Evolutionary conservation across 345 rosid species (phyloP).

Genomic region (Heritiera fomes): DNA sequence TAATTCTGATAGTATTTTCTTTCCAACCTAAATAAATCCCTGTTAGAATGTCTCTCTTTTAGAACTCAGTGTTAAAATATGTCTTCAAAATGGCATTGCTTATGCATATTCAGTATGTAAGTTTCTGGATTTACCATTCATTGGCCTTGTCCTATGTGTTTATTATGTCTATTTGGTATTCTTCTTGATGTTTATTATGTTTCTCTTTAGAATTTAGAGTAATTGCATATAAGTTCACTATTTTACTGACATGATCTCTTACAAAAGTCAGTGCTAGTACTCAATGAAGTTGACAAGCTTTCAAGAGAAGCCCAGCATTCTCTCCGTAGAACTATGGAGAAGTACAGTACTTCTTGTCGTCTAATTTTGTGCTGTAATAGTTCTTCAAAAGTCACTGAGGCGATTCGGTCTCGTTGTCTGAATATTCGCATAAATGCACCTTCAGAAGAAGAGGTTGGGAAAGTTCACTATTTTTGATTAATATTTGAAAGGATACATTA

Average conservation of each 20-base stretch:
- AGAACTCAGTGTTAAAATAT: too few relatives aligned
- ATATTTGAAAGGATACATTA: background rate
- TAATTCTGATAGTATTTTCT: slow-evolving; percentile 28
- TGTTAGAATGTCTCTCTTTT: background rate
- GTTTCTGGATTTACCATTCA: background rate
- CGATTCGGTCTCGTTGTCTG: slow-evolving; percentile 92
- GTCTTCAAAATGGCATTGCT: too few relatives aligned
- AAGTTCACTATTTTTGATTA: slow-evolving; percentile 13
- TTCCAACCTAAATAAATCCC: background rate
- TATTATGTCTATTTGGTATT: slow-evolving; percentile 29
- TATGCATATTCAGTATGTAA: background rate
- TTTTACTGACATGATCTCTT: slow-evolving; percentile 19
- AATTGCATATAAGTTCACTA: background rate
- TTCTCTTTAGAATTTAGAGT: background rate
- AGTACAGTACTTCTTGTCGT: slow-evolving; percentile 83
- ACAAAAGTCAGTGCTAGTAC: slow-evolving; percentile 65
- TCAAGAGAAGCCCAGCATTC: slow-evolving; percentile 99
- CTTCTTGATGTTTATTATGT: background rate
- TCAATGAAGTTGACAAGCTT: slow-evolving; percentile 98
- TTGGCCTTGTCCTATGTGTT: background rate
- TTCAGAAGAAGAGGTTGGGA: slow-evolving; percentile 71
- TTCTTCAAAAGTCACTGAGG: slow-evolving; percentile 93
- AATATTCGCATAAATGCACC: slow-evolving; percentile 87
- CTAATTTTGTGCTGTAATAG: slow-evolving; percentile 93
- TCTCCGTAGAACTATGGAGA: slow-evolving; percentile 98